phyloP scores from a whole-genome alignment of 495 filamentous ascomycete genomes.

The Rhypophila decipiens region DNA sequence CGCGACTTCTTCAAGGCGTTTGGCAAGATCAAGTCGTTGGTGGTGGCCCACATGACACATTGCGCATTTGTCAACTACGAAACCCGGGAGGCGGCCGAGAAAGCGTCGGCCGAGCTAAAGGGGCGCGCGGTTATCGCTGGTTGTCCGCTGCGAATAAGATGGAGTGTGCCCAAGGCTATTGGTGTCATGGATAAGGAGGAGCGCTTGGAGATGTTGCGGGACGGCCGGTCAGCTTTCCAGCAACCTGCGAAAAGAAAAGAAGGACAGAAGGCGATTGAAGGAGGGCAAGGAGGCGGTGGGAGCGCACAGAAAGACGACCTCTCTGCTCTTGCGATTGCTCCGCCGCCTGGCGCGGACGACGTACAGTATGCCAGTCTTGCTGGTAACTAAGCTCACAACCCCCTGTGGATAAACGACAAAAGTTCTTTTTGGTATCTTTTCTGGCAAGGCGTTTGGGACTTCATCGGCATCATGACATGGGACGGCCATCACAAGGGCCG shows the following conservation, averaged over 20 bases:
- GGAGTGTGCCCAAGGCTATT: slow-evolving; percentile 85
- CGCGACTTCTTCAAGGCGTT: slow-evolving; percentile 85
- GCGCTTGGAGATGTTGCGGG: slow-evolving; percentile 65
- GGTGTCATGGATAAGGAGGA: slow-evolving; percentile 84
- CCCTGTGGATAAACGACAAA: not conserved
- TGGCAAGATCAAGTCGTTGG: slow-evolving; percentile 78
- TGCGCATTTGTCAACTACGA: slow-evolving; percentile 94
- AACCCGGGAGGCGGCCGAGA: slow-evolving; percentile 74
- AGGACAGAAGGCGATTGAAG: slow-evolving; percentile 28
- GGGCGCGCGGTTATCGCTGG: slow-evolving; percentile 79
- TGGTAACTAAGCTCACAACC: slow-evolving; percentile 52
- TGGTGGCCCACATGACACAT: slow-evolving; percentile 94
- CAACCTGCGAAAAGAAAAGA: slow-evolving; percentile 27
- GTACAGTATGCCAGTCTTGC: slow-evolving; percentile 80
- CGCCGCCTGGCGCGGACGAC: slow-evolving; percentile 77
- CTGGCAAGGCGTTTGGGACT: slow-evolving; percentile 37
- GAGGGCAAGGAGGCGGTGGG: slow-evolving; percentile 12
- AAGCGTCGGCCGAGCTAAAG: slow-evolving; percentile 74
- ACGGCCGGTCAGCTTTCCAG: slow-evolving; percentile 55
- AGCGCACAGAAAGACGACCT: slow-evolving; percentile 36
- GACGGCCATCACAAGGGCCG: slow-evolving; percentile 20
- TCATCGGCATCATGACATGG: slow-evolving; percentile 24
- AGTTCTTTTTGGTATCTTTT: slow-evolving; percentile 33
- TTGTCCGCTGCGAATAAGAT: slow-evolving; percentile 80
- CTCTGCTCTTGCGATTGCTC: slow-evolving; percentile 53